Evolutionary conservation across 495 filamentous ascomycete species (phyloP).

Genomic region (Penicillium nucicola): DNA sequence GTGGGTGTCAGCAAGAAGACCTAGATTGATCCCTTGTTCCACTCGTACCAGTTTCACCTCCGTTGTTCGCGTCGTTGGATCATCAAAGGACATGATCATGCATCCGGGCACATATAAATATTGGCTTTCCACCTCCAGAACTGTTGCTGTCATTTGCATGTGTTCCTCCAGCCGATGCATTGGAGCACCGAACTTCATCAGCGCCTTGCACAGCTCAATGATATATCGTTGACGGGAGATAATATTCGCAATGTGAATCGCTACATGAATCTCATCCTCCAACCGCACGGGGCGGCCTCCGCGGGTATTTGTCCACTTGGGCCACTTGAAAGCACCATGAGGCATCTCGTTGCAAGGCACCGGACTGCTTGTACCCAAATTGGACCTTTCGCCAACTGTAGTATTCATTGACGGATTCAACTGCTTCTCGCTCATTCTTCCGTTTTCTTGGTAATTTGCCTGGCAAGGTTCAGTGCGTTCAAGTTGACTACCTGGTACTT

Average conservation of each 20-base stretch:
- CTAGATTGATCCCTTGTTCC: constrained; percentile 77
- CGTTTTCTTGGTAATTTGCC: no score
- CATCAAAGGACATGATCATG: constrained; percentile 96
- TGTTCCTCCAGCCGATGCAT: constrained; percentile 80
- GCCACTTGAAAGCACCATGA: no score
- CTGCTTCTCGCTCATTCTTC: no score
- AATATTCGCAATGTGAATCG: constrained; percentile 84
- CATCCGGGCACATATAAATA: constrained; percentile 90
- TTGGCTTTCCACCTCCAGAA: constrained; percentile 85
- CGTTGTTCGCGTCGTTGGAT: constrained; percentile 82
- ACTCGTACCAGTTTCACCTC: constrained; percentile 86
- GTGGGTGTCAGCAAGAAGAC: constrained; percentile 81
- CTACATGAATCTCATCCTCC: constrained; percentile 70
- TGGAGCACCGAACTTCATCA: constrained; percentile 82
- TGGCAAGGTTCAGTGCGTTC: no score
- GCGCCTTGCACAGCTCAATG: constrained; percentile 76
- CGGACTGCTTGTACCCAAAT: no score
- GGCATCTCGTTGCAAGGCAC: no score
- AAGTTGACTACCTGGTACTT: no score
- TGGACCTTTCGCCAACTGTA: no score
- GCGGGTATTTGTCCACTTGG: no score
- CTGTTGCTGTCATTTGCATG: constrained; percentile 84
- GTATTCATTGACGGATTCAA: no score
- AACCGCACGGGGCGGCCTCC: constrained; percentile 25
- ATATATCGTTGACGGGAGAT: constrained; percentile 82